Conservation (phyloP, 768 basidiomycete genomes). For the Cubamyces lactineus region DNA sequence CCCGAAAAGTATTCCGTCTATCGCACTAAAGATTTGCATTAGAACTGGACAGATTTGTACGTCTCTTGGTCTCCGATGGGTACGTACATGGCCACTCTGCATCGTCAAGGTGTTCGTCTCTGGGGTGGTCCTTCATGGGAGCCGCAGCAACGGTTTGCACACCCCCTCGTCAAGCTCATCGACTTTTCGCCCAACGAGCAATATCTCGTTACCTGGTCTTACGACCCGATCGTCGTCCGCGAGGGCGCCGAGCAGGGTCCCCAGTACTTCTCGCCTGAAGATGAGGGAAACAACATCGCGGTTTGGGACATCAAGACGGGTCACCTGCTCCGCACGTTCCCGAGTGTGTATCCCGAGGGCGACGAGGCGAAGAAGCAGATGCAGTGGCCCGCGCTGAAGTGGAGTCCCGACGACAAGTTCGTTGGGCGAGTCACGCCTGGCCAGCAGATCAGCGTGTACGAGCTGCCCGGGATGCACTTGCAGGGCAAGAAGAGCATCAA, state of each 20-base stretch:
- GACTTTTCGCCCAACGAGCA: slow-evolving; percentile 98
- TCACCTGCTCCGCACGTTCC: slow-evolving; percentile 89
- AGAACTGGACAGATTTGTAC: slow-evolving; percentile 98
- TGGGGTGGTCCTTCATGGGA: slow-evolving; percentile 96
- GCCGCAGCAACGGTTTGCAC: slow-evolving; percentile 87
- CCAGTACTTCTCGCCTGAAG: slow-evolving; percentile 87
- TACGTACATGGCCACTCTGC: slow-evolving; percentile 92
- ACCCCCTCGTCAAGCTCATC: slow-evolving; percentile 92
- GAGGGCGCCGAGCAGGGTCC: slow-evolving; percentile 81
- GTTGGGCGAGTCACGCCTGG: slow-evolving; percentile 89
- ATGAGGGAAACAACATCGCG: slow-evolving; percentile 95
- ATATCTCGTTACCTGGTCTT: slow-evolving; percentile 97
- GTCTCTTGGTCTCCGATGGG: slow-evolving; percentile 97
- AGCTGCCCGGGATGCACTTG: slow-evolving; percentile 91
- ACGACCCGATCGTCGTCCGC: slow-evolving; percentile 87
- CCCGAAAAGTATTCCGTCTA: slow-evolving; percentile 15
- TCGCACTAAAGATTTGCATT: background rate
- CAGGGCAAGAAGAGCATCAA: slow-evolving; percentile 97
- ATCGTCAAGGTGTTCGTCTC: slow-evolving; percentile 92
- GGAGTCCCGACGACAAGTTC: slow-evolving; percentile 96
- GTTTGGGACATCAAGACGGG: slow-evolving; percentile 99
- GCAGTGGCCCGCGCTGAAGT: slow-evolving; percentile 95
- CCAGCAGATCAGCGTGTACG: slow-evolving; percentile 94
- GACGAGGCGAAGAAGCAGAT: slow-evolving; percentile 78
- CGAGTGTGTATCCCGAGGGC: slow-evolving; percentile 60